Base-by-base conservation (phyloP, 1,284 basidiomycete genomes). In the Sphagnurus paluster region DNA sequence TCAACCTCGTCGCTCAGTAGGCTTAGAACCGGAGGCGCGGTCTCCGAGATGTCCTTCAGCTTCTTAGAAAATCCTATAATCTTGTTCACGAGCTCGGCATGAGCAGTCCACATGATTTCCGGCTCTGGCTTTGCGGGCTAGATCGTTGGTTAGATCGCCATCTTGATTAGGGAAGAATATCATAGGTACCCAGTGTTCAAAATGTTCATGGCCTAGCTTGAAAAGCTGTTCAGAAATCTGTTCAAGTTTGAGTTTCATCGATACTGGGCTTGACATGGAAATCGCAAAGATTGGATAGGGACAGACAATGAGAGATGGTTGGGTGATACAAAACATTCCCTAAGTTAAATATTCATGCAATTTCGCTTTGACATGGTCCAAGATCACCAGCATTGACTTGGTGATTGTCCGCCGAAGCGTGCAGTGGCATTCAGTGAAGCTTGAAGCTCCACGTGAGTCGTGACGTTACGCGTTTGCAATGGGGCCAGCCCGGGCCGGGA, bases 101-200 rank as follows among this genome's bases (percentile, higher is more conserved):
- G 17, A 24, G 28, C 32, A 4, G 21, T 46, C 44, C 38, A 41
- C 5, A 46, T 19, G 7, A n/a, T 24, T 33, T 49, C 39, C 16
- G 44, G 43, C n/a, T 17, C 20, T 10, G 43, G 33, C 14, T 47
- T 6, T 26, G 13, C 14, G 6, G 44, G 48, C 48, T 46, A 20
- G 19, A 14, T 28, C 4, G 2, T 16, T 39, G 14, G 28, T 41
- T 10, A 32, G 30, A 23, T 32, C 2, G 6, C 19, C n/a, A n/a
- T 13, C 4, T 11, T 21, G 2, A n/a, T 10, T 7, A 10, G 8
- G 29, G 17, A 32, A 21, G 28, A 32, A 11, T 9, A 19, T 21
- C 6, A 14, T 7, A 21, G 11, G 20, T 14, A 41, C 39, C 39
- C 30, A 17, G n/a, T n/a, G 10, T 23, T 32, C 29, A 9, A 41